A percentile compares a stretch with the other conserved stretches of the same genome.
These are phyloP conservation scores for Annona squamosa DNA, from an alignment of 164 flowering plant genomes.

Conservation along the genomic window DNA sequence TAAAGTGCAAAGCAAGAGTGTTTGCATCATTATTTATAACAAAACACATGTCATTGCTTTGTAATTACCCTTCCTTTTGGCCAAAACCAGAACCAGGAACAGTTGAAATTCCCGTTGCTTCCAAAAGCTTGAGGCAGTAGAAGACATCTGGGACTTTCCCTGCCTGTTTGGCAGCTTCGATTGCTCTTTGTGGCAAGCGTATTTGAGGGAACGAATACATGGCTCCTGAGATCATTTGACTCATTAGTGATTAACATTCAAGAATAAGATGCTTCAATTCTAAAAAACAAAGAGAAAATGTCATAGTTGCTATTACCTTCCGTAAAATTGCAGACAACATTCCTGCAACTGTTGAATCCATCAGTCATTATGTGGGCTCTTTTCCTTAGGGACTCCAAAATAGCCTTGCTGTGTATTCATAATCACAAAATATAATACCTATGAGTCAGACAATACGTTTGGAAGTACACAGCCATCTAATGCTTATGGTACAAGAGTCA, in stretches of 20 bases:
- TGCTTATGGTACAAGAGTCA: no score
- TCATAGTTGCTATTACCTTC: constrained; percentile 48
- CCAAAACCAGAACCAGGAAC: constrained; percentile 99
- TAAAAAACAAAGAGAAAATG: background rate
- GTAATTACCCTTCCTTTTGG: constrained; percentile 86
- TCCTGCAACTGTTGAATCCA: constrained; percentile 97
- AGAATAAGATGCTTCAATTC: background rate
- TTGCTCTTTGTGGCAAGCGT: constrained; percentile 79
- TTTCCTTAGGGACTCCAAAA: constrained; percentile 80
- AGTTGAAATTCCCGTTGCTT: constrained; percentile 97
- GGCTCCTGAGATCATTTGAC: constrained; percentile 55
- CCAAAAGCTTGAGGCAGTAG: constrained; percentile 92
- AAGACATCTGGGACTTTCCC: constrained; percentile 94
- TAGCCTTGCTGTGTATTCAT: constrained; percentile 61
- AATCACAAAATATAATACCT: background rate
- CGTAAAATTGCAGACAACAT: constrained; percentile 92
- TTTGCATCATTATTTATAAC: background rate
- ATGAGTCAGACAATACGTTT: no score
- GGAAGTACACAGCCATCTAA: no score
- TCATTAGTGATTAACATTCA: constrained; percentile 3
- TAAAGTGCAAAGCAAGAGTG: no score
- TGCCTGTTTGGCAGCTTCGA: constrained; percentile 72
- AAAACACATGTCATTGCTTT: background rate
- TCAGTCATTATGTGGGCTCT: constrained; percentile 93
- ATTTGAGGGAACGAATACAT: constrained; percentile 99